Evolutionary conservation across 495 filamentous ascomycete species (phyloP).

Genomic region (Neurospora sp.): DNA sequence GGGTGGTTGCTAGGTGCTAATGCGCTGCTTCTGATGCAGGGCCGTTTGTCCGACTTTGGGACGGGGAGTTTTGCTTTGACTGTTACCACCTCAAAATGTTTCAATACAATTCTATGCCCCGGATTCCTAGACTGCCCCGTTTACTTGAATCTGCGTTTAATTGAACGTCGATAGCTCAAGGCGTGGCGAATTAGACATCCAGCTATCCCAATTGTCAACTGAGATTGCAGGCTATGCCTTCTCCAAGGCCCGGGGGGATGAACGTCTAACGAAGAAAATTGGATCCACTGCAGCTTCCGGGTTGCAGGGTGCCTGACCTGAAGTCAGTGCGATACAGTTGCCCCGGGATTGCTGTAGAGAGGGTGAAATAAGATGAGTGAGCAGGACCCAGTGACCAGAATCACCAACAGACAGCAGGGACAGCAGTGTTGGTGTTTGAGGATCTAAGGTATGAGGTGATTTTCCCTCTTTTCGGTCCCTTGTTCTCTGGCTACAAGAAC

Average conservation of each 20-base stretch:
- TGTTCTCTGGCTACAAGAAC: no score
- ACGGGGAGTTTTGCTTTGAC: neutral
- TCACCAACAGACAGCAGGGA: neutral
- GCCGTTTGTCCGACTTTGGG: neutral
- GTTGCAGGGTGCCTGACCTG: no score
- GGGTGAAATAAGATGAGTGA: neutral
- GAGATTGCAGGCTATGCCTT: neutral
- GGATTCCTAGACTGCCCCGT: neutral
- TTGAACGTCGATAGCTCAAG: neutral
- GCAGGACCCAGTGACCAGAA: neutral
- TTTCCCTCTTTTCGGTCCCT: neutral
- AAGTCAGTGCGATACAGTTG: neutral
- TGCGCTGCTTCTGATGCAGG: neutral
- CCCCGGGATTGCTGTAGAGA: neutral
- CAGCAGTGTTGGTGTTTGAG: no score
- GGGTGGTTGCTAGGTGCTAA: neutral
- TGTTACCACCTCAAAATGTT: neutral
- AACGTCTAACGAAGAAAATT: neutral
- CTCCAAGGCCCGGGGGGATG: neutral
- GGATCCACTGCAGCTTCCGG: neutral
- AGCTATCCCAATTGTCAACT: neutral
- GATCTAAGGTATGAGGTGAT: no score
- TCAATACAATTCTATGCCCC: neutral
- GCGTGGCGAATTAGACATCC: neutral
- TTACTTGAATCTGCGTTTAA: neutral